Evolutionary conservation across 1,139 yeast genomes (phyloP).

Genomic region (Diutina catenulata): DNA sequence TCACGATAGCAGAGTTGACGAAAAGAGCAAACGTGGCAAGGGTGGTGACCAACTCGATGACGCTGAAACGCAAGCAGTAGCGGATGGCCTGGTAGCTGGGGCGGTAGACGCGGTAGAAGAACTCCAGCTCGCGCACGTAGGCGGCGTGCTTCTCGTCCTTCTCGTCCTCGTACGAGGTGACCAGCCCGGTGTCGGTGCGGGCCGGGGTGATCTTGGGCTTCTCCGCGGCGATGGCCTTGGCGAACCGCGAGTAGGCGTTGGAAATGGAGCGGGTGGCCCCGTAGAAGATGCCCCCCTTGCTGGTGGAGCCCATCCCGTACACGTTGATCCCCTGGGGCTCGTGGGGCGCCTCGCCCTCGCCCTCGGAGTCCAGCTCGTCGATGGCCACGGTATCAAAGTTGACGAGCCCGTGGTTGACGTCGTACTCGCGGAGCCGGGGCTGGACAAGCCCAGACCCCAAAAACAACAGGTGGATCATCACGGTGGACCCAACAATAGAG

Average conservation of each 20-base stretch:
- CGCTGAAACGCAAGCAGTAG: constrained; percentile 56
- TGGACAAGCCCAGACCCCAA: constrained; percentile 69
- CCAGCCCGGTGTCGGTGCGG: no score
- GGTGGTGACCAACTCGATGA: constrained; percentile 43
- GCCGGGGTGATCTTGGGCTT: no score
- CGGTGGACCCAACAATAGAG: constrained; percentile 73
- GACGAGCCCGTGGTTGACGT: constrained; percentile 33
- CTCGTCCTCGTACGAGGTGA: constrained; percentile 8
- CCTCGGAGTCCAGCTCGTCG: background rate
- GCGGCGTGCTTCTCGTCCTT: constrained; percentile 10
- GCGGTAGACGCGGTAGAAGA: constrained; percentile 33
- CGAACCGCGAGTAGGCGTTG: no score
- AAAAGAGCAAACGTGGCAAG: constrained; percentile 4
- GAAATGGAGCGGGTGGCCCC: constrained; percentile 50
- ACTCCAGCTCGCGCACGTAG: constrained; percentile 18
- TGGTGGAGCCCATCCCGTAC: constrained; percentile 15
- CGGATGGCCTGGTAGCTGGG: constrained; percentile 58
- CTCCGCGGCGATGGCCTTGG: no score
- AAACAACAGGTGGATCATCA: constrained; percentile 72
- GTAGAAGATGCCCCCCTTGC: no score
- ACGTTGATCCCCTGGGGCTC: constrained; percentile 14
- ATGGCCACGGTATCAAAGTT: constrained; percentile 13
- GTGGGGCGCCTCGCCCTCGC: constrained; percentile 8
- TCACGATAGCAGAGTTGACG: constrained; percentile 2
- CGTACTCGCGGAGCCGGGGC: constrained; percentile 56